Percentiles rank a stretch among this genome's conserved stretches.
phyloP scores from a whole-genome alignment of 345 rosid species.

The Moricandia arvensis region DNA sequence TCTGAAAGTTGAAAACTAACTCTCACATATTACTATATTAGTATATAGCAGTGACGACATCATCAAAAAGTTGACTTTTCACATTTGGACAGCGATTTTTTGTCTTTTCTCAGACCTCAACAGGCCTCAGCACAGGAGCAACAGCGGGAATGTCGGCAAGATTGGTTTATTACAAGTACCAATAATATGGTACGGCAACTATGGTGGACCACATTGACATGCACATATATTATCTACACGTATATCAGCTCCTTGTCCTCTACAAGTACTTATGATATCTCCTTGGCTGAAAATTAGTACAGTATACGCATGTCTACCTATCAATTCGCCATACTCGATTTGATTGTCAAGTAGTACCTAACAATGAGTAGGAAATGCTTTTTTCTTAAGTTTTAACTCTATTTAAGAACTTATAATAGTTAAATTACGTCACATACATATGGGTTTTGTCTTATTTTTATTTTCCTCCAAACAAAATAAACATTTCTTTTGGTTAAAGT shows the following conservation, averaged over 20 bases:
- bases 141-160: constrained; percentile 5
- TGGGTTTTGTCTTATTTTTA: neutral
- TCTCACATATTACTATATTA: constrained; percentile 10
- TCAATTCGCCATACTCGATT: neutral
- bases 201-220: neutral
- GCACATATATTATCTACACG: neutral
- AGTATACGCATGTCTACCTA: constrained; percentile 13
- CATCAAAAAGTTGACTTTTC: constrained; percentile 33
- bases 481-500: neutral
- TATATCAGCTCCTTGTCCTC: neutral
- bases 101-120: constrained; percentile 33
- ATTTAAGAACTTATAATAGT: neutral
- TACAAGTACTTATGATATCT: neutral
- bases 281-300: neutral
- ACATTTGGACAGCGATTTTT: neutral
- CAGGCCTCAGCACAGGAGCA: constrained; percentile 17
- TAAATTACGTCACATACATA: neutral
- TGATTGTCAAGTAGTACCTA: neutral
- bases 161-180: constrained; percentile 6
- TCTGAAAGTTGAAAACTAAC: neutral
- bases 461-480: neutral
- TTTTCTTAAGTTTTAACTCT: neutral
- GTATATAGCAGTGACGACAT: neutral
- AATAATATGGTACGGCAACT: constrained; percentile 11
- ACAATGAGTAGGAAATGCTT: neutral